Base-by-base conservation (phyloP, 2,329 filamentous ascomycete genomes). In the Rachicladosporium sp. region DNA sequence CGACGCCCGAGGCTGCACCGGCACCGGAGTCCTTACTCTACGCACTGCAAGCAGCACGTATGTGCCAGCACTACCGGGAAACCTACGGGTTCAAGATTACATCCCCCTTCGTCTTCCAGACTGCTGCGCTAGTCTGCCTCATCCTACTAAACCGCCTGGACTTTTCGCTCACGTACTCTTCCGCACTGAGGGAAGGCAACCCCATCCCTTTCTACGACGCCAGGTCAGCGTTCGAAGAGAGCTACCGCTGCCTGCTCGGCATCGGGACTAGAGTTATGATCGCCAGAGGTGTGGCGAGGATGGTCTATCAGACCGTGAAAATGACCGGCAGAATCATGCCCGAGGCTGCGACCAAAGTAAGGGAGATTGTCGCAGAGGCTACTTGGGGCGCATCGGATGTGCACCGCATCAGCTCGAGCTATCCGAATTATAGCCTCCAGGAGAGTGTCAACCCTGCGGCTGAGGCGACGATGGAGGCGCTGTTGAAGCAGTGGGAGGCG, bases 201-300 rank as follows among this genome's bases (percentile, higher is more conserved):
- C 23, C 23, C 23, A 27, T 27, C 5, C 23, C 23, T 8, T 27
- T 27, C 23, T 27, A 27, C 23, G 27, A 29, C n/a, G 21, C 15
- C 35, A 13, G 7, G 4, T 27, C 35, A 9, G 35, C 35, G 2
- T 37, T 37, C 35, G 27, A 29, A 10, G 35, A 37, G n/a, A 29
- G 21, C 4, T 37, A 37, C 11, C 35, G 35, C 23, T 37, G 35
- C 9, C 35, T 37, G 10, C 35, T 37, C 21, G 35, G 23, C 10
- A 37, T 29, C 31, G 37, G 37, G 30, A 31, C 37, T 30, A 29
- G 36, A n/a, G 27, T 37, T 6, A 37, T 37, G 35, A 37, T 37
- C 27, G 35, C 21, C n/a, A 27, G 35, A 7, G 35, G 35, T 13
- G 21, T 37, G 2, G 35, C 35, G 12, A 27, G 35, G 8, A 37